A percentile compares a stretch with the other conserved stretches of the same genome.
These are phyloP conservation scores for Dictyostelium intermedium DNA, from an alignment of 78 protist genomes.

Conservation along the genomic window DNA sequence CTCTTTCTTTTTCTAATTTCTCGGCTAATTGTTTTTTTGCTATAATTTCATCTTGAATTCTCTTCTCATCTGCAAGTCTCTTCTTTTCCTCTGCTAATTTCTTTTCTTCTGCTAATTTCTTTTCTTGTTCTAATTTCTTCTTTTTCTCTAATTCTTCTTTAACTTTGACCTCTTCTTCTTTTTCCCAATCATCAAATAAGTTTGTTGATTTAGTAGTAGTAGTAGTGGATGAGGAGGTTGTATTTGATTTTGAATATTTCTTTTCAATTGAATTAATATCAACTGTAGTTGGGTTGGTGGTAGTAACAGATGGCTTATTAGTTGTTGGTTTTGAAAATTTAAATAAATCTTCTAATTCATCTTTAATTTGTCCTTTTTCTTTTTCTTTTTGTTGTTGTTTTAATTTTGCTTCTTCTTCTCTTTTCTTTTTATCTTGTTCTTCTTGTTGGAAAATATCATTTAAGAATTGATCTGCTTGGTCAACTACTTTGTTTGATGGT, in stretches of 20 bases:
- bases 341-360: conserved; percentile 39
- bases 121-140: background rate
- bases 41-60: background rate
- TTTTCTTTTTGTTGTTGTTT: background rate
- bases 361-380: background rate
- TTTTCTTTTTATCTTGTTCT: background rate
- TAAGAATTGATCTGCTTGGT: background rate
- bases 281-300: background rate
- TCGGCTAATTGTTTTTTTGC: background rate
- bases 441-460: background rate
- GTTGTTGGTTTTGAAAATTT: conserved; percentile 9
- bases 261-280: conserved; percentile 29
- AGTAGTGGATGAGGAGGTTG: background rate
- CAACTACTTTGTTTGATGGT: background rate
- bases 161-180: conserved; percentile 1
- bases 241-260: background rate
- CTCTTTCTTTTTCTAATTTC: background rate
- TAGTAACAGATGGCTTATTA: background rate
- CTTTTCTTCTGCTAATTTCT: background rate
- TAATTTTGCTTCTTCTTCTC: background rate
- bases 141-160: conserved; percentile 20
- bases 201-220: background rate
- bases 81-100: conserved; percentile 7
- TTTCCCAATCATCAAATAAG: conserved; percentile 39
- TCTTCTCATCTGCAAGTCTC: background rate